A percentile compares a stretch with the other conserved stretches of the same genome.
phyloP scores from a whole-genome alignment of 805 yeast species.

The Pichia nanzhaoensis region DNA sequence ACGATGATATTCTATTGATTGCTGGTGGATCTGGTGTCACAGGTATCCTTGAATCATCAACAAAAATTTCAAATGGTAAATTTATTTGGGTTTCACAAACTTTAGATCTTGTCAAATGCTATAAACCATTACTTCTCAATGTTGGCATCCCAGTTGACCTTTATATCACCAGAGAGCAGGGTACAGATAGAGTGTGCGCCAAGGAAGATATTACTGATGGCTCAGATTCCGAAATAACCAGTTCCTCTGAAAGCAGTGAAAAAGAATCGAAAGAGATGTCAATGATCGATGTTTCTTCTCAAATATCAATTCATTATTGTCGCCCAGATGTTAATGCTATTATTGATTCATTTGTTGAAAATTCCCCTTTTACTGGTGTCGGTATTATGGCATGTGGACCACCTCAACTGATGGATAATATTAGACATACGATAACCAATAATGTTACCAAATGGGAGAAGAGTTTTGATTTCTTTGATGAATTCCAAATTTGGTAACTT shows the following conservation, averaged over 20 bases:
- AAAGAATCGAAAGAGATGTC: background rate
- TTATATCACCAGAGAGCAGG: constrained; percentile 32
- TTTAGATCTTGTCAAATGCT: constrained; percentile 39
- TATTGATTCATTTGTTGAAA: constrained; percentile 28
- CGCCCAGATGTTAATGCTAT: constrained; percentile 34
- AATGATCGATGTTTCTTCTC: background rate
- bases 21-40: constrained; percentile 75
- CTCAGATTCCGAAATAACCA: constrained; percentile 8
- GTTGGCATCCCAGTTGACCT: constrained; percentile 26
- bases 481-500: constrained; percentile 60
- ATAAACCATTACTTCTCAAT: constrained; percentile 27
- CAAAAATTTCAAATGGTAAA: constrained; percentile 29
- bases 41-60: constrained; percentile 39
- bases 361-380: constrained; percentile 31
- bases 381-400: constrained; percentile 45
- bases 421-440: constrained; percentile 42
- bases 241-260: constrained; percentile 6
- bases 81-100: constrained; percentile 58
- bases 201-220: background rate
- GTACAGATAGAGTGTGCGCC: constrained; percentile 1
- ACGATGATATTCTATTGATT: constrained; percentile 44
- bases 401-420: constrained; percentile 40
- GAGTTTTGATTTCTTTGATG: constrained; percentile 67
- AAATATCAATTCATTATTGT: constrained; percentile 32
- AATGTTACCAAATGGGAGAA: constrained; percentile 35